These are phyloP conservation scores for Sporothrix variecibatus DNA, from an alignment of 2,329 filamentous ascomycete genomes.

Conservation along the genomic window DNA sequence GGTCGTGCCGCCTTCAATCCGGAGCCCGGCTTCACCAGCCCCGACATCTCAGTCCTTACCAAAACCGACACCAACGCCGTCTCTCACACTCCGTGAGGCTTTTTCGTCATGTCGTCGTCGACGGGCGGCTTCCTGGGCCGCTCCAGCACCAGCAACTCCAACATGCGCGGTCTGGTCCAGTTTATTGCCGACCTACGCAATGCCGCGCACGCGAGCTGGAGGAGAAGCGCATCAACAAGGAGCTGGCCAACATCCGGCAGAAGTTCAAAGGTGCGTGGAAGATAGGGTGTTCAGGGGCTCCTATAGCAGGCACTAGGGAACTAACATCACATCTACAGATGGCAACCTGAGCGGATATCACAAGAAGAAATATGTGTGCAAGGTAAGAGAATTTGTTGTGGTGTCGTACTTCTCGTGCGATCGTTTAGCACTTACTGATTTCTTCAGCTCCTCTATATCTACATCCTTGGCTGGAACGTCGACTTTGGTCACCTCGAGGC, in stretches of 20 bases:
- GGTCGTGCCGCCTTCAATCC: neutral
- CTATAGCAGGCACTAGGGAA: neutral
- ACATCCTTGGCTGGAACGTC: constrained; percentile 98
- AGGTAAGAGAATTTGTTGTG: constrained; percentile 50
- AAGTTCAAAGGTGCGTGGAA: constrained; percentile 78
- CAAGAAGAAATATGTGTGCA: constrained; percentile 99
- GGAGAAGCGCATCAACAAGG: constrained; percentile 99
- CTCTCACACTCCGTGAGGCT: neutral
- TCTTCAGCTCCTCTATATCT: constrained; percentile 83
- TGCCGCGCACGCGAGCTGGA: constrained; percentile 93
- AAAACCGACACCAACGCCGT: neutral
- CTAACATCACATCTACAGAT: constrained; percentile 51
- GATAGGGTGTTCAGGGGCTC: neutral
- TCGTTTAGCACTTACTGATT: neutral
- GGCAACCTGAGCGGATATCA: constrained; percentile 93
- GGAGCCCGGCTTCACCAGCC: neutral
- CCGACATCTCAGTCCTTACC: neutral
- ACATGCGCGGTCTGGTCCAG: constrained; percentile 85
- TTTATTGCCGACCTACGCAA: constrained; percentile 98
- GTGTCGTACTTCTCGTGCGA: too few species aligned
- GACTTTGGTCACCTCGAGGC: constrained; percentile 98
- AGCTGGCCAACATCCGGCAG: constrained; percentile 96
- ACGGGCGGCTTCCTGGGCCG: constrained; percentile 65
- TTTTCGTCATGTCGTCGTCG: constrained; percentile 55
- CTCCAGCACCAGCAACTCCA: constrained; percentile 64